These are phyloP conservation scores for Exophiala viscosa DNA, from an alignment of 2,329 filamentous ascomycete species.

Conservation along the genomic window DNA sequence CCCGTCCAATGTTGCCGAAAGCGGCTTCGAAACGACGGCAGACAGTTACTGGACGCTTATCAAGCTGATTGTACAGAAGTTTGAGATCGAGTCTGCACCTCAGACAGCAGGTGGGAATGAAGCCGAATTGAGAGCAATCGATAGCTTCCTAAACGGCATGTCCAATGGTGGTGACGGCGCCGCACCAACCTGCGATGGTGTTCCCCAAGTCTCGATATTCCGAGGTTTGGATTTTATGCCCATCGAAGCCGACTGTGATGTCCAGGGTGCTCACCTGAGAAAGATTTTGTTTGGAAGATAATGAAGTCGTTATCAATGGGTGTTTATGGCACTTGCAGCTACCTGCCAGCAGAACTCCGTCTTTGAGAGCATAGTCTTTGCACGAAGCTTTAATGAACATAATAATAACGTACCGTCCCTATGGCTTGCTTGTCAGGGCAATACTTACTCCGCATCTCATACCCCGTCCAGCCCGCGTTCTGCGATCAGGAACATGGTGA, in stretches of 20 bases:
- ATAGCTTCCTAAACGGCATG: constrained; percentile 3
- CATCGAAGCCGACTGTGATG: constrained; percentile 22
- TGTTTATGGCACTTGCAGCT: not conserved
- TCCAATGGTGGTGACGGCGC: not conserved
- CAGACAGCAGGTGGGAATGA: not conserved
- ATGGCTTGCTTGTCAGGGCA: no score
- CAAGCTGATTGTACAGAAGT: constrained; percentile 19
- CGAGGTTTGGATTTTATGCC: constrained; percentile 21
- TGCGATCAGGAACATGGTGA: no score
- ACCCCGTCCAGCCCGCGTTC: no score
- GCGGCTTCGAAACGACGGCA: constrained; percentile 36
- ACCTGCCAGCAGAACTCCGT: no score
- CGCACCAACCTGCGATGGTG: not conserved
- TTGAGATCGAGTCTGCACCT: constrained; percentile 10
- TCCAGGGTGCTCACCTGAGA: constrained; percentile 23
- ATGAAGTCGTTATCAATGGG: not conserved
- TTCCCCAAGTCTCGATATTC: not conserved
- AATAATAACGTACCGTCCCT: no score
- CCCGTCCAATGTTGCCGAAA: constrained; percentile 35
- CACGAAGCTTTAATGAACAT: no score
- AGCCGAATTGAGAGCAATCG: not conserved
- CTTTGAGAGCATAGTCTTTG: no score
- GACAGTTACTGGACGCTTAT: constrained; percentile 26
- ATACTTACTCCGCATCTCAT: no score
- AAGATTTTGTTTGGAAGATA: constrained; percentile 11